Conservation (phyloP, 371 early-diverging fungal genomes). For the Mortierella sp. region DNA sequence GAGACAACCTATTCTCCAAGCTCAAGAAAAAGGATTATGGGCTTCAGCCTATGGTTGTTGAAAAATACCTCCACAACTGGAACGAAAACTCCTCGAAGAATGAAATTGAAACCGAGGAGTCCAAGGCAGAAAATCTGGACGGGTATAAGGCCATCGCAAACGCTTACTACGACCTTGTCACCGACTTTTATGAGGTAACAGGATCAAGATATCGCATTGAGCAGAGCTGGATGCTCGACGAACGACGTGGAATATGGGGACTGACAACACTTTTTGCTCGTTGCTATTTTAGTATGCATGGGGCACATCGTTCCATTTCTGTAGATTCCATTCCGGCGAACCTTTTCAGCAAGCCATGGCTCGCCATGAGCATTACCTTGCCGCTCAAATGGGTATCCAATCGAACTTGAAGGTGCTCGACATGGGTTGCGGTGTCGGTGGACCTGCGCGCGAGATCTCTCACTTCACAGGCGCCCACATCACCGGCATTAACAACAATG, state of each 20-base stretch:
- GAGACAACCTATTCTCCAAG: too few relatives aligned
- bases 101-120: conserved; percentile 20
- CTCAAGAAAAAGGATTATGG: conserved; percentile 62
- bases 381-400: conserved; percentile 77
- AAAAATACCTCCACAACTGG: conserved; percentile 74
- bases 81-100: conserved; percentile 54
- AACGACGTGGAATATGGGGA: too few relatives aligned
- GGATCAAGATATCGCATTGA: neutral
- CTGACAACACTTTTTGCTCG: too few relatives aligned
- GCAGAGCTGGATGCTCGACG: neutral
- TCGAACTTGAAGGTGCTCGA: conserved; percentile 81
- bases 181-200: conserved; percentile 86
- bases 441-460: conserved; percentile 92
- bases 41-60: conserved; percentile 66
- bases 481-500: conserved; percentile 96
- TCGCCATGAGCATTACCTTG: conserved; percentile 92
- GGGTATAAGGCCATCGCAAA: conserved; percentile 80
- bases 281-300: conserved; percentile 71
- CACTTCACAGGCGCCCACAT: conserved; percentile 90
- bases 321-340: conserved; percentile 81
- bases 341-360: conserved; percentile 85
- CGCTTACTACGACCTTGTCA: conserved; percentile 84
- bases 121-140: conserved; percentile 58
- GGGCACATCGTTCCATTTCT: conserved; percentile 94
- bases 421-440: conserved; percentile 95